A percentile compares a stretch with the other conserved stretches of the same genome.
These are phyloP conservation scores for Globisporangium spinosum DNA, from an alignment of 352 stramenopile species.

Conservation along the genomic window DNA sequence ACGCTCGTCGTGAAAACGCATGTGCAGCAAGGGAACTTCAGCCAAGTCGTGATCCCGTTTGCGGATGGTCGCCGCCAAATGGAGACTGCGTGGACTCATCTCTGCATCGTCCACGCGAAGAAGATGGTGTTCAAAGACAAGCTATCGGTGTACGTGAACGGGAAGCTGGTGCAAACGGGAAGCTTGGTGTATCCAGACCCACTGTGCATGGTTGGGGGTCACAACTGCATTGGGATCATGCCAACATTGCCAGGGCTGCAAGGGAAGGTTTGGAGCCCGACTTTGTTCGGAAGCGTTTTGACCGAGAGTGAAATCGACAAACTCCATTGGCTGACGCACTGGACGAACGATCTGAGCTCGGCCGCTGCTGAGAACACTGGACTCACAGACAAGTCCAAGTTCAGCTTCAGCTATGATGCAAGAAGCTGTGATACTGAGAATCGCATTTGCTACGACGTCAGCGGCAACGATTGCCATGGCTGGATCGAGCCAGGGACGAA, in stretches of 20 bases:
- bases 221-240: constrained; percentile 68
- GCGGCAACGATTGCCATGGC: constrained; percentile 69
- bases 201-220: constrained; percentile 56
- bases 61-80: constrained; percentile 40
- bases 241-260: constrained; percentile 47
- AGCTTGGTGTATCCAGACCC: constrained; percentile 75
- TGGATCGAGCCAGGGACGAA: constrained; percentile 66
- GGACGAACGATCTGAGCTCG: constrained; percentile 63
- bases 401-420: constrained; percentile 80
- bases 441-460: constrained; percentile 65
- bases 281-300: constrained; percentile 64
- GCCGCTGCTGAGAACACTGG: constrained; percentile 59
- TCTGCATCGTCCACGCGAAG: constrained; percentile 80
- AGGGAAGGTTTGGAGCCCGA: constrained; percentile 73
- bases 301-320: constrained; percentile 61
- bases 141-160: constrained; percentile 66
- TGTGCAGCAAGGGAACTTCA: constrained; percentile 32
- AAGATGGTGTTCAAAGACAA: constrained; percentile 91
- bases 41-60: constrained; percentile 63
- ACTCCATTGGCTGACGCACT: constrained; percentile 74
- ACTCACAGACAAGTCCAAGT: constrained; percentile 69
- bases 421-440: constrained; percentile 55
- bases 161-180: constrained; percentile 48
- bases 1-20: constrained; percentile 59
- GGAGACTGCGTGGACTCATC: constrained; percentile 57